Base-by-base conservation (phyloP, 495 filamentous ascomycete genomes). In the Penicillium silybi region DNA sequence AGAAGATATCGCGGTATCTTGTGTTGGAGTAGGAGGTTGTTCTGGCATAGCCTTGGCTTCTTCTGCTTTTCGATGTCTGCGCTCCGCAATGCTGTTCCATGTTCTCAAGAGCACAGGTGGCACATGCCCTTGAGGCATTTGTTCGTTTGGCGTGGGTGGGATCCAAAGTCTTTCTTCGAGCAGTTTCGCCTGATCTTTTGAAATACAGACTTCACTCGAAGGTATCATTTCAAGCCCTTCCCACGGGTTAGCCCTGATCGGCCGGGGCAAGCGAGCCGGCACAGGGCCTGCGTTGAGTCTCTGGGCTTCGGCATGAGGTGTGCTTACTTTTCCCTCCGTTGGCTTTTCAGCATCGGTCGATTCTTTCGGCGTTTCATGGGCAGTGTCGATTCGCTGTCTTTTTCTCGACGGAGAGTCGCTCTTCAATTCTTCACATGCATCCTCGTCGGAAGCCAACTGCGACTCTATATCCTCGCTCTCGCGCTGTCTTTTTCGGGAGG, bases 171-270 rank as follows among this genome's bases (percentile, higher is more conserved):
- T 52, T 2, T 67, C 61, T 15, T 80, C 73, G 4, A 95, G 63
- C 16, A 91, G 62, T 17, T 70, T 58, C 43, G 69, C 66, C 59
- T 95, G 90, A 15, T 82, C 77, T 29, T 67, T 75, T 6, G 81
- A 79, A 41, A 90, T 81, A 27, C 53, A 69, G 22, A 82, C 64
- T 55, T 85, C 75, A 41, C 62, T 62, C 18, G 56, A 62, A 19
- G 67, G 64, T 41, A 85, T 75, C 35, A 50, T 50, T 29, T 50
- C 61, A 64, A 75, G 65, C 37, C 70, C 66, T 42, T 64, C 39
- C 74, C 72, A 76, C 6, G 67, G 64, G 47, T 71, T 50, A 15
- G 11, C 27, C 19, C 7, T 26, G 23, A 16, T 11, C 10, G 37
- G 35, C 13, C 19, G 46, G 5, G 11, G 2, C 11, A 25, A 41